Evolutionary conservation across 2,329 filamentous ascomycete species (phyloP).

Genomic region (Aureobasidium musti): DNA sequence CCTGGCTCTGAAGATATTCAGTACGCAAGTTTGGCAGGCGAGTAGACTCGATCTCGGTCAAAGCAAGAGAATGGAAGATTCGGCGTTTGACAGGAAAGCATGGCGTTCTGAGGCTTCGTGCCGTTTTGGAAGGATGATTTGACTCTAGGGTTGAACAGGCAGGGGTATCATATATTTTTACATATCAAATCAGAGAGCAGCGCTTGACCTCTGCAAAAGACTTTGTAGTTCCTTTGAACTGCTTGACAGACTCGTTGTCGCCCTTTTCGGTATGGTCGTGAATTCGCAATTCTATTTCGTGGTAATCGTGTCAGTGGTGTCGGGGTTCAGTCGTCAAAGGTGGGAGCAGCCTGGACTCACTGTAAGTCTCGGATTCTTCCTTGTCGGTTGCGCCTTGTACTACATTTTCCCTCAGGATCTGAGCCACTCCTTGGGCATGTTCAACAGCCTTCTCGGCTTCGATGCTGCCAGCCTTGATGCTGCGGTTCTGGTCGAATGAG

Average conservation of each 20-base stretch:
- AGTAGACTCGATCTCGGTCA: conserved; percentile 53
- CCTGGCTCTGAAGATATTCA: conserved; percentile 76
- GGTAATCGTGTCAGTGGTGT: conserved; percentile 35
- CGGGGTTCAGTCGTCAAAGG: conserved; percentile 31
- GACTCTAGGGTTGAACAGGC: not conserved
- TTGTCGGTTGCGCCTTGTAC: conserved; percentile 67
- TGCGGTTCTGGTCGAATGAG: conserved; percentile 69
- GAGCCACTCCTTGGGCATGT: conserved; percentile 80
- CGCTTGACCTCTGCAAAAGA: conserved; percentile 47
- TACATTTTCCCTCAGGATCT: conserved; percentile 77
- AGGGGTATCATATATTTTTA: conserved; percentile 30
- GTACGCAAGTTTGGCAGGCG: conserved; percentile 83
- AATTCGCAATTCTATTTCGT: conserved; percentile 71
- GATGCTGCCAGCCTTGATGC: conserved; percentile 59
- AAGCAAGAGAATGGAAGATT: not conserved
- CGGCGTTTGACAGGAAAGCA: conserved; percentile 24
- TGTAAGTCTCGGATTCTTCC: conserved; percentile 27
- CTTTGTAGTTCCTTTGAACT: conserved; percentile 50
- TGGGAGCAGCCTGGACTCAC: conserved; percentile 27
- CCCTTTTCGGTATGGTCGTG: conserved; percentile 89
- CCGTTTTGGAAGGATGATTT: not conserved
- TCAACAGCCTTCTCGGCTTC: conserved; percentile 66
- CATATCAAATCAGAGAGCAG: conserved; percentile 29
- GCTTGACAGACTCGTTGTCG: conserved; percentile 88
- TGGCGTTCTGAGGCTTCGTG: conserved; percentile 29